Evolutionary conservation across 148 eudicot genomes (phyloP), one percentile per base, ranked within the genome.

Genomic region (Heliamphora exappendiculata): DNA sequence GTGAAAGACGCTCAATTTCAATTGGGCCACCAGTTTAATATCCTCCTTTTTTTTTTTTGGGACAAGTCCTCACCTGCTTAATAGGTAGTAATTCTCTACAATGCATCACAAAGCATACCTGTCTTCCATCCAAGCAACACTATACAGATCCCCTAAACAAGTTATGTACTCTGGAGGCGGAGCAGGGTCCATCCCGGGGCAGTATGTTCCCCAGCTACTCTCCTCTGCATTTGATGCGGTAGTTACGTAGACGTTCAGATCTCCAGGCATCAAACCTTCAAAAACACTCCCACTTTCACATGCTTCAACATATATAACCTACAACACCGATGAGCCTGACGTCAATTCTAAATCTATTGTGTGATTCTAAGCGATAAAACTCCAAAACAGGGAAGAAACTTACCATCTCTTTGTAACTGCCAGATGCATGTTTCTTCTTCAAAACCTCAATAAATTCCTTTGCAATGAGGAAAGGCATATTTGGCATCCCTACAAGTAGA

Each of bases 91-190:
- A 17, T 34, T 26, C 26, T 37, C 29, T 67, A 39, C 28, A 41
- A 59, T 13, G 54, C 7, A 31, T 20, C 72, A 24, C 39, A 59
- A 6, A 10, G 26, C 29, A 28, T 80, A 89, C 97, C 94, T 87
- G 76, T 92, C 93, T 63, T 92, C 97, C 94, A 92, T 87, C 97
- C 97, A 92, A 67, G 97, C 85, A 78, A 92, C 89, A 77, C 97
- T 90, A 75, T 88, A 92, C 37, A 90, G 79, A 82, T 90, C 94
- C 22, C 97, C 97, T 72, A 92, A 84, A 59, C 94, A 91, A 28
- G 93, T 89, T 24, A 83, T 80, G 45, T 78, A 88, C 73, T 81
- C 93, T 0, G 83, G 33, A 4, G 91, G 93, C 24, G 93, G 90
- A 62, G 88, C 51, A 5, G 91, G 87, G 36, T 85, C 86, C 80